Conservation (phyloP, 352 stramenopile genomes). For the Phytophthora agathidicida region DNA sequence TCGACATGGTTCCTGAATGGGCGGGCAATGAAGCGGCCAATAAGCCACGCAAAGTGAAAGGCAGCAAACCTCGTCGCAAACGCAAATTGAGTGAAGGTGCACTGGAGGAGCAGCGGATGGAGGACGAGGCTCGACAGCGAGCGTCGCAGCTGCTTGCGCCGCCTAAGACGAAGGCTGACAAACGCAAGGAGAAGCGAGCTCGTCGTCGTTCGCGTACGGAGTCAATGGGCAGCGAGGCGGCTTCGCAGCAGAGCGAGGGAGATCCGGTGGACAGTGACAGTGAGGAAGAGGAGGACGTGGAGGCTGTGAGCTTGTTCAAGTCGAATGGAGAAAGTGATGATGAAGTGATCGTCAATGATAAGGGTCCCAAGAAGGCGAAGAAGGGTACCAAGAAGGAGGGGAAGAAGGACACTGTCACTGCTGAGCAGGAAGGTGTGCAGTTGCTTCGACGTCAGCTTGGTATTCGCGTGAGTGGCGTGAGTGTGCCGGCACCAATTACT, state of each 20-base stretch:
- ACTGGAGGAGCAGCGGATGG: slow-evolving; percentile 69
- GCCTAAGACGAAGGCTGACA: slow-evolving; percentile 44
- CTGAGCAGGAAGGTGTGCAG: slow-evolving; percentile 51
- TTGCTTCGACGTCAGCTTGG: slow-evolving; percentile 81
- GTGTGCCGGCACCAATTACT: slow-evolving; percentile 74
- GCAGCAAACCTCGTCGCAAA: slow-evolving; percentile 80
- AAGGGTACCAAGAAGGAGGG: slow-evolving; percentile 38
- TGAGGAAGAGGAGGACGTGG: slow-evolving; percentile 39
- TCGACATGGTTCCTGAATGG: slow-evolving; percentile 72
- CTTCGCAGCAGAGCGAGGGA: slow-evolving; percentile 11
- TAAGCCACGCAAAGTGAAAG: slow-evolving; percentile 50
- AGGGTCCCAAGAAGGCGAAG: slow-evolving; percentile 18
- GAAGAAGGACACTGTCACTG: slow-evolving; percentile 22
- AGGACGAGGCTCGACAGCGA: slow-evolving; percentile 70
- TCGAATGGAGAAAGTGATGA: slow-evolving; percentile 22
- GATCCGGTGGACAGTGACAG: slow-evolving; percentile 30
- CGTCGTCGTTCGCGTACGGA: slow-evolving; percentile 47
- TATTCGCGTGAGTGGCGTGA: slow-evolving; percentile 76
- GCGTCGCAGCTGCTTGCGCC: slow-evolving; percentile 72
- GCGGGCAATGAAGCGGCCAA: slow-evolving; percentile 49
- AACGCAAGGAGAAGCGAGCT: slow-evolving; percentile 51
- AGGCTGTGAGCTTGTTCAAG: slow-evolving; percentile 66
- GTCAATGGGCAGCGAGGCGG: slow-evolving; percentile 41
- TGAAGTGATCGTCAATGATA: slow-evolving; percentile 3
- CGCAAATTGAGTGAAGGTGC: slow-evolving; percentile 86